These are phyloP conservation scores for Yarrowia bubula DNA, from an alignment of 805 yeast genomes.

Conservation along the genomic window DNA sequence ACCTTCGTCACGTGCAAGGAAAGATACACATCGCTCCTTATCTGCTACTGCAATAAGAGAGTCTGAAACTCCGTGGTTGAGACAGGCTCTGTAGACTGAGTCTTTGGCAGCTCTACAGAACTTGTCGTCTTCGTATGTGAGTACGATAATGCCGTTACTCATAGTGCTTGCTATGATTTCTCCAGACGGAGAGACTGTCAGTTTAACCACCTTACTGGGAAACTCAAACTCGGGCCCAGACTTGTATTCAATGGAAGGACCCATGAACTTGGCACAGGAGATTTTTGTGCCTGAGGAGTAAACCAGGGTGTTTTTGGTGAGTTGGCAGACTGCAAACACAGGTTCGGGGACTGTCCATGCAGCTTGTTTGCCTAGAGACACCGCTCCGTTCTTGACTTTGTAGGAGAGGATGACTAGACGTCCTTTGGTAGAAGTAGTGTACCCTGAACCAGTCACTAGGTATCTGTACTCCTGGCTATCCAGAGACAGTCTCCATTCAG, in stretches of 20 bases:
- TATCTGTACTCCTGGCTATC: conserved; percentile 1
- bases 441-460: conserved; percentile 6
- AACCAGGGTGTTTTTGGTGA: neutral
- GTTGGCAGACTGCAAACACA: conserved; percentile 11
- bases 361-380: conserved; percentile 24
- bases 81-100: conserved; percentile 11
- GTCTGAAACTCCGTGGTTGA: neutral
- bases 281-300: conserved; percentile 1
- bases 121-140: neutral
- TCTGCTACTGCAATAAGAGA: neutral
- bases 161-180: conserved; percentile 7
- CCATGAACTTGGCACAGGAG: neutral
- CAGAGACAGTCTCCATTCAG: conserved; percentile 3
- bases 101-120: neutral
- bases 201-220: conserved; percentile 13
- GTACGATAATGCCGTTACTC: conserved; percentile 1
- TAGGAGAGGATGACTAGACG: conserved; percentile 4
- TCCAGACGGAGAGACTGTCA: neutral
- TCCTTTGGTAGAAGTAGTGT: neutral
- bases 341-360: conserved; percentile 22
- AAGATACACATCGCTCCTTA: conserved; percentile 23
- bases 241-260: conserved; percentile 15
- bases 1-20: neutral
- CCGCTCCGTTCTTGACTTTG: neutral
- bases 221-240: conserved; percentile 9